Percentiles rank a stretch among this genome's conserved stretches.
Conservation (phyloP, 805 yeast genomes). For the Ogataea degrootiae region DNA sequence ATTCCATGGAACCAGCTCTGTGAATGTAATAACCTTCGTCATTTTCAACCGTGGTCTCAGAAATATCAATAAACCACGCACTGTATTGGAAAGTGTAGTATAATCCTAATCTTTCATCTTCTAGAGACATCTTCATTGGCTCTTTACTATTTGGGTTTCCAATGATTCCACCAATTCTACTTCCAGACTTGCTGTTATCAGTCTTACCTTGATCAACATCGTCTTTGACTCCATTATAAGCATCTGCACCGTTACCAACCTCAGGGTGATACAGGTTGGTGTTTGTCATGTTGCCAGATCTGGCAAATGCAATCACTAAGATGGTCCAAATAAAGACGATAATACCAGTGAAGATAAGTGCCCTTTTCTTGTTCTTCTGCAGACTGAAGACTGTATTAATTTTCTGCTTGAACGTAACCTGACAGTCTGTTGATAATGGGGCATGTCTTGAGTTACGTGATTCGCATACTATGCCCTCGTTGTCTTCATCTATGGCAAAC, state of each 20-base stretch:
- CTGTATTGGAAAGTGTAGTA: conserved; percentile 24
- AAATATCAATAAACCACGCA: conserved; percentile 22
- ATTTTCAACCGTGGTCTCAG: conserved; percentile 24
- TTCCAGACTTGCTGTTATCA: neutral
- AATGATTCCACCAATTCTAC: neutral
- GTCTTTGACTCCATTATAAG: neutral
- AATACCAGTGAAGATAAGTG: conserved; percentile 10
- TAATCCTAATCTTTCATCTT: conserved; percentile 26
- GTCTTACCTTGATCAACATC: conserved; percentile 6
- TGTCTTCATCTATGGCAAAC: conserved; percentile 22
- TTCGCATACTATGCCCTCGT: conserved; percentile 11
- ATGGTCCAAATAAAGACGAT: conserved; percentile 25
- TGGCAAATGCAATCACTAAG: conserved; percentile 20
- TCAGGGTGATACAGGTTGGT: conserved; percentile 11
- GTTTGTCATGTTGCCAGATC: conserved; percentile 15
- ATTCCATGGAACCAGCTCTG: conserved; percentile 8
- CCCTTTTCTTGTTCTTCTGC: conserved; percentile 17
- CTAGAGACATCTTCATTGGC: conserved; percentile 20
- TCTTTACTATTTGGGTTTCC: conserved; percentile 3
- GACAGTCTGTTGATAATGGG: conserved; percentile 2
- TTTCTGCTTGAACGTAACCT: conserved; percentile 3
- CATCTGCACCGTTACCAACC: conserved; percentile 8
- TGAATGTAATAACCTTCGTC: conserved; percentile 43
- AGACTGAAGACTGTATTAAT: conserved; percentile 6
- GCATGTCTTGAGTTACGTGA: conserved; percentile 4